phyloP scores from a whole-genome alignment of 2,329 filamentous ascomycete species.

The Cladosporium oxysporum region DNA sequence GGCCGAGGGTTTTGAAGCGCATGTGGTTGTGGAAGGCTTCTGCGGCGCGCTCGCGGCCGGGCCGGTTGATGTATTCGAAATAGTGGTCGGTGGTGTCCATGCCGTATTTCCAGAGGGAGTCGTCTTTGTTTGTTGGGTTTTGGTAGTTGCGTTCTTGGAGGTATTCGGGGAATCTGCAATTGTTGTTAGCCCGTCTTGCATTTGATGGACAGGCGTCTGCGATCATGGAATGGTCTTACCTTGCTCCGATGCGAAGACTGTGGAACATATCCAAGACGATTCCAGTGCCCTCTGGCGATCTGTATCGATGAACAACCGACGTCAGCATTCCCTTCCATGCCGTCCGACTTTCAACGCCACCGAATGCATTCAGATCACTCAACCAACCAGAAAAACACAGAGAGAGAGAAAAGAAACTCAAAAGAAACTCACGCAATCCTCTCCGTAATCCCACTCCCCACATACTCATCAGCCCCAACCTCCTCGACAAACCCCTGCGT shows the following conservation, averaged over 20 bases:
- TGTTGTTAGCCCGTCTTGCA: background rate
- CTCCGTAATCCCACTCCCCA: constrained; percentile 8
- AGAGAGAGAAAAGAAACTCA: background rate
- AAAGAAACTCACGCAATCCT: constrained; percentile 4
- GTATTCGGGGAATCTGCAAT: background rate
- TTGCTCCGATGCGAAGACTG: background rate
- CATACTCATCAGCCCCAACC: constrained; percentile 8
- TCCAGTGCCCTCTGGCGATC: constrained; percentile 9
- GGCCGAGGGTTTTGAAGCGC: constrained; percentile 16
- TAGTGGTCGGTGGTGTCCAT: constrained; percentile 10
- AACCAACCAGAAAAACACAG: background rate
- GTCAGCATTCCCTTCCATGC: background rate
- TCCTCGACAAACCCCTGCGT: constrained; percentile 13
- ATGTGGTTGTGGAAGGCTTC: constrained; percentile 19
- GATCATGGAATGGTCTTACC: background rate
- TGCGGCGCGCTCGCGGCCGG: background rate
- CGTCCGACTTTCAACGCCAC: background rate
- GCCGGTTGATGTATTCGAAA: constrained; percentile 15
- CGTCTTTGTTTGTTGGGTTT: constrained; percentile 6
- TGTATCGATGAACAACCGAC: background rate
- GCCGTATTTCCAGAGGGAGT: constrained; percentile 8
- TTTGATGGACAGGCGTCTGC: background rate
- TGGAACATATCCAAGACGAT: constrained; percentile 14
- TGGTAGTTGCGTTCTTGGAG: constrained; percentile 1
- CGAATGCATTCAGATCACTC: background rate